phyloP scores from a whole-genome alignment of 2,329 filamentous ascomycete genomes.

The Aureobasidium pullulans region DNA sequence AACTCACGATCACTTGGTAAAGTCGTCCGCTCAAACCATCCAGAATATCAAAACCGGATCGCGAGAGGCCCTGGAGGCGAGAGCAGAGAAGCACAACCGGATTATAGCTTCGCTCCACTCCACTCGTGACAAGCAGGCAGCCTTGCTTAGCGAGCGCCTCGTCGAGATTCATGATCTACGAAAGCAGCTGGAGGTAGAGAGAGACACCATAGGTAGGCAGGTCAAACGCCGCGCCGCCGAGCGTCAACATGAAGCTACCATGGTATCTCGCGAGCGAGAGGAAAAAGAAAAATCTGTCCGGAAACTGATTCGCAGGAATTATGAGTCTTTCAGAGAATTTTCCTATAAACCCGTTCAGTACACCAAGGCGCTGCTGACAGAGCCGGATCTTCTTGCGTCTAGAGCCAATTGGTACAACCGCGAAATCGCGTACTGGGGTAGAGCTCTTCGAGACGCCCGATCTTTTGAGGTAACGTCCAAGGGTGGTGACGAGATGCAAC shows the following conservation, averaged over 20 bases:
- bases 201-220: neutral
- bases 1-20: neutral
- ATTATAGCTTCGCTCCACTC: neutral
- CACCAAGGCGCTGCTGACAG: neutral
- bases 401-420: neutral
- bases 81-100: neutral
- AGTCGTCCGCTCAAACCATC: neutral
- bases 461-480: neutral
- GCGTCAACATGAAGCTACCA: slow-evolving; percentile 19
- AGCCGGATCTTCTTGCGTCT: neutral
- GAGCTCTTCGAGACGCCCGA: neutral
- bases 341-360: neutral
- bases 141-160: neutral
- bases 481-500: neutral
- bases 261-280: slow-evolving; percentile 22
- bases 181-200: neutral
- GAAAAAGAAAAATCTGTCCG: slow-evolving; percentile 10
- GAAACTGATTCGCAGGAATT: slow-evolving; percentile 6
- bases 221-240: slow-evolving; percentile 16
- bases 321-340: neutral
- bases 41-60: neutral
- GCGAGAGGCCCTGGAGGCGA: neutral
- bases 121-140: neutral
- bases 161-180: neutral
- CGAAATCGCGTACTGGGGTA: neutral